These are phyloP conservation scores for Aristolochia californica DNA, from an alignment of 164 flowering plant genomes.

Conservation along the genomic window DNA sequence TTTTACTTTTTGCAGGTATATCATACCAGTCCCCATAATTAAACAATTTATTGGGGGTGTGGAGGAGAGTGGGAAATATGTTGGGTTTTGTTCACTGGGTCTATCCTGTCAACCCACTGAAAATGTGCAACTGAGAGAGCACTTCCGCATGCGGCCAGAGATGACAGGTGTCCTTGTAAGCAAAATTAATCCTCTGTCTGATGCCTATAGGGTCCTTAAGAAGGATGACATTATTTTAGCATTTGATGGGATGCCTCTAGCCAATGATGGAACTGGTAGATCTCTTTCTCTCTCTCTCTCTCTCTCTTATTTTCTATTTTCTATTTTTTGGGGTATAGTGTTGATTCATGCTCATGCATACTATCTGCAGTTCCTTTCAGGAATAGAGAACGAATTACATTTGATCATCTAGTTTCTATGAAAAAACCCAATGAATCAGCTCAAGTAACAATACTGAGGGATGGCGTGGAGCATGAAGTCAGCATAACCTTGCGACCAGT, in stretches of 20 bases:
- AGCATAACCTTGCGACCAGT: conserved; percentile 60
- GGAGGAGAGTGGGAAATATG: conserved; percentile 68
- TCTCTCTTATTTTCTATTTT: neutral
- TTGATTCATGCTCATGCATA: neutral
- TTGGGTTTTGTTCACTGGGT: conserved; percentile 89
- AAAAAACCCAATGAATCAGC: conserved; percentile 89
- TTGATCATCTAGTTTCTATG: conserved; percentile 92
- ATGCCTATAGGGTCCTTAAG: conserved; percentile 52
- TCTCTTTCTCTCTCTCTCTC: neutral
- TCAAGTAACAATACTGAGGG: conserved; percentile 51
- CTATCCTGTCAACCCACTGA: conserved; percentile 85
- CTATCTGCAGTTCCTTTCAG: conserved; percentile 72
- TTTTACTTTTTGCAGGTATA: conserved; percentile 47
- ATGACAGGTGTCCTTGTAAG: conserved; percentile 87
- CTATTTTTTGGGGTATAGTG: neutral
- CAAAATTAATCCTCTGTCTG: conserved; percentile 78
- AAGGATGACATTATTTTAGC: conserved; percentile 80
- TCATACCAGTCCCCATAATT: conserved; percentile 89
- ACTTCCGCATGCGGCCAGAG: conserved; percentile 61
- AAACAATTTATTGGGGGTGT: conserved; percentile 79
- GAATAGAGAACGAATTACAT: conserved; percentile 88
- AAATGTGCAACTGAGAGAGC: conserved; percentile 66
- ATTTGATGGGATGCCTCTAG: conserved; percentile 87
- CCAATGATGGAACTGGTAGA: conserved; percentile 94
- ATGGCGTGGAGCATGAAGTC: conserved; percentile 55